phyloP scores from a whole-genome alignment of 2,329 filamentous ascomycete species.

The Sporothrix pallida region DNA sequence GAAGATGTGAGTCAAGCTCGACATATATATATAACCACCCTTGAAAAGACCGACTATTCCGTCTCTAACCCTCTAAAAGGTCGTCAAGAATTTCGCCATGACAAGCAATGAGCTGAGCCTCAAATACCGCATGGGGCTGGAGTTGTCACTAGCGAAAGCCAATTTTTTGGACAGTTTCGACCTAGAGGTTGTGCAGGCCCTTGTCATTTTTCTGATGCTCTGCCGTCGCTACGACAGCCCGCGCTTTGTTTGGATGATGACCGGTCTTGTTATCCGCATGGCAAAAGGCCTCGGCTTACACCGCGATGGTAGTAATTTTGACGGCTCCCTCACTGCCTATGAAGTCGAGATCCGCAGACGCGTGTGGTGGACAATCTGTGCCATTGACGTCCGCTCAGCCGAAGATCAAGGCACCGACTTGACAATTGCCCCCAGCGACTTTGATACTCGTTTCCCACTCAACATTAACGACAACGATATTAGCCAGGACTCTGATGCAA shows the following conservation, averaged over 20 bases:
- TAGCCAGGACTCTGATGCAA: constrained; percentile 51
- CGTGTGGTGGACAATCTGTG: constrained; percentile 65
- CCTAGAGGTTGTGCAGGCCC: constrained; percentile 62
- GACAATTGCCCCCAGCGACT: constrained; percentile 50
- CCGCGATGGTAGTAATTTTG: constrained; percentile 57
- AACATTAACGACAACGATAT: constrained; percentile 64
- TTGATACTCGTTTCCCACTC: constrained; percentile 58
- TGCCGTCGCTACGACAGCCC: constrained; percentile 55
- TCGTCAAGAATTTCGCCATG: constrained; percentile 49
- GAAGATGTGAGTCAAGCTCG: constrained; percentile 53
- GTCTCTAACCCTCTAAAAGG: constrained; percentile 30
- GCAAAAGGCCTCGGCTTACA: constrained; percentile 67
- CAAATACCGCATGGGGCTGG: constrained; percentile 60
- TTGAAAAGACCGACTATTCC: too few species aligned
- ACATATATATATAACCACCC: too few species aligned
- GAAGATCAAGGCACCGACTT: constrained; percentile 56
- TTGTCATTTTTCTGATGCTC: constrained; percentile 60
- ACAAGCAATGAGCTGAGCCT: constrained; percentile 53
- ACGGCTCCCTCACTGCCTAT: constrained; percentile 56
- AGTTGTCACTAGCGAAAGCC: constrained; percentile 63
- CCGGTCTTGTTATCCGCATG: constrained; percentile 63
- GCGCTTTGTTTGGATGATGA: constrained; percentile 65
- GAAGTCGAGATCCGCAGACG: constrained; percentile 66
- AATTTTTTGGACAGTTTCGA: constrained; percentile 64
- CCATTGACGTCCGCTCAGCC: constrained; percentile 60